A percentile compares a stretch with the other conserved stretches of the same genome.
Conservation (phyloP, 768 basidiomycete genomes). For the Kockovaella imperatae region DNA sequence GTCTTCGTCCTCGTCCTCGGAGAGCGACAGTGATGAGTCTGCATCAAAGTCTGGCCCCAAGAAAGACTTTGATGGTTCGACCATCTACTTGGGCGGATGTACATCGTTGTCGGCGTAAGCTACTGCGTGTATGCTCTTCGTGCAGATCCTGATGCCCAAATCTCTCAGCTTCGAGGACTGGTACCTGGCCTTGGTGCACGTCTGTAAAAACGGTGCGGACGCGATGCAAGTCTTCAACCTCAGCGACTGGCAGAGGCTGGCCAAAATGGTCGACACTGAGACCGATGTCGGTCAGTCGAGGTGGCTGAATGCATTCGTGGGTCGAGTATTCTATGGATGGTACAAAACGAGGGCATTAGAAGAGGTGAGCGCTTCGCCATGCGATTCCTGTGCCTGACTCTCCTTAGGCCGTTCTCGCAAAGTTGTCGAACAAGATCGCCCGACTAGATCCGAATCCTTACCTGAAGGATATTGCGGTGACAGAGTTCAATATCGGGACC, state of each 20-base stretch:
- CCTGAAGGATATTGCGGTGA: conserved; percentile 72
- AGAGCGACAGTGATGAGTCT: neutral
- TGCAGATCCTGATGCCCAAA: conserved; percentile 3
- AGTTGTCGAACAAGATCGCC: conserved; percentile 86
- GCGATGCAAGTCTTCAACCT: conserved; percentile 71
- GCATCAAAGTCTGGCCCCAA: neutral
- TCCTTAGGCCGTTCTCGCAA: too few species aligned
- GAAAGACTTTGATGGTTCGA: too few species aligned
- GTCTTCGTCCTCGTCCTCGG: neutral
- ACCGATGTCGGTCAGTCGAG: conserved; percentile 95
- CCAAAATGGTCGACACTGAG: conserved; percentile 78
- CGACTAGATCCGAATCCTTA: too few species aligned
- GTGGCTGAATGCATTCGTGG: conserved; percentile 91
- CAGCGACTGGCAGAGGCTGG: conserved; percentile 71
- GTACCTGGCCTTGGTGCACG: conserved; percentile 50
- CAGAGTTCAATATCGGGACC: conserved; percentile 80
- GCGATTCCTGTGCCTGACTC: too few species aligned
- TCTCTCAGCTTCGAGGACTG: conserved; percentile 83
- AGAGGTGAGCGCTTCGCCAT: conserved; percentile 40
- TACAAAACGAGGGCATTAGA: conserved; percentile 79
- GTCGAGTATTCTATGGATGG: conserved; percentile 83
- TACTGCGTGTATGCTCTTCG: too few species aligned
- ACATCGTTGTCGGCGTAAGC: too few species aligned
- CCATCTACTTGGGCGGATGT: too few species aligned
- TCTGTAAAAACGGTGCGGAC: too few species aligned